Evolutionary conservation across 1,139 yeast genomes (phyloP), one percentile per base, ranked within the genome.

Genomic region (Protomyces inundatus): DNA sequence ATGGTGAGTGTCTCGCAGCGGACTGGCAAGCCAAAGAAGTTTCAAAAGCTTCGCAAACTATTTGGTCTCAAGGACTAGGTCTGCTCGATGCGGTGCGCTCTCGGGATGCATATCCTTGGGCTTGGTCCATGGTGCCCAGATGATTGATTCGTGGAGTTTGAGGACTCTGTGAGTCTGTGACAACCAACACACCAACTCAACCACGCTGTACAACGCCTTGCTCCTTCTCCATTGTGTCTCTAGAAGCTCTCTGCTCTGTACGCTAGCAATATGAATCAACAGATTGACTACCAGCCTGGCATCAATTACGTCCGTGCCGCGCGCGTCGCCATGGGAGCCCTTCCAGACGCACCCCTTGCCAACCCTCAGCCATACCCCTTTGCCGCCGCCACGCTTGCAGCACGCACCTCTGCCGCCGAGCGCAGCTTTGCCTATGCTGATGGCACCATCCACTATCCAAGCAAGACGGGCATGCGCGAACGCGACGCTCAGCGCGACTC

Each of bases 21-120:
- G 51, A 60, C 63, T 10, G 63, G 64, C 54, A 60, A 60, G 54
- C 57, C 56, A 30, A 60, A 60, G 50, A 53, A 54, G 50, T 60
- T 60, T 35, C 58, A 60, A 58, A 52, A 52, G 30, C 54, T 60
- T 10, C 58, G 64, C 14, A 45, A 54, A 9, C 30, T 60, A 23
- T 60, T 60, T 51, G 46, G 50, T 46, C 42, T 60, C 32, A 53
- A 37, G 40, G 57, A 53, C 40, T 53, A 36, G 34, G 10, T 7
- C 4, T 36, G 50, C 50, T 23, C 23, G 23, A 23, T 23, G 23
- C 23, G 23, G 23, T 23, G 23, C 23, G 23, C 2, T 23, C 23
- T 23, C 1, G 23, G 23, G 23, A 23, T 23, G 23, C 23, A 23
- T 23, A 23, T 23, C 23, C 23, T 23, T 23, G 23, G 23, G 23